Conservation (phyloP, 2,329 filamentous ascomycete species). For the Ascochyta lentis region DNA sequence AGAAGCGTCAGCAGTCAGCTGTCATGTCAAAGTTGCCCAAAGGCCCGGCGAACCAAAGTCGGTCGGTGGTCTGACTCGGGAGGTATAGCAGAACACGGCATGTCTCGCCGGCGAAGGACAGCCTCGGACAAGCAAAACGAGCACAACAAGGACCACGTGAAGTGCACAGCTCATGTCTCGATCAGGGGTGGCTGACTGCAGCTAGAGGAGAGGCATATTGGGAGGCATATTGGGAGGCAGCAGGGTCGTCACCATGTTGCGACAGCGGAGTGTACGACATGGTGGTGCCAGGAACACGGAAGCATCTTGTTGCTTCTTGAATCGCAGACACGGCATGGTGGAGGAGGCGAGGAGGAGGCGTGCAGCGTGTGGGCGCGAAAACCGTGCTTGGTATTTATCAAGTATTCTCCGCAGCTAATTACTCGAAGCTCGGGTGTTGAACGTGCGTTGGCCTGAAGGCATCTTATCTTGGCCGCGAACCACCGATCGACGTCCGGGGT, state of each 20-base stretch:
- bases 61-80: conserved; percentile 1
- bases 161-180: neutral
- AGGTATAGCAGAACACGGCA: conserved; percentile 1
- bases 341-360: neutral
- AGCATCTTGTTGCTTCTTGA: conserved; percentile 14
- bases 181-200: conserved; percentile 2
- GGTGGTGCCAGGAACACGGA: conserved; percentile 21
- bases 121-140: neutral
- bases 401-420: conserved; percentile 7
- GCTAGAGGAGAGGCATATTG: neutral
- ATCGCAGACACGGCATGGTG: neutral
- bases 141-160: conserved; percentile 7
- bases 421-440: conserved; percentile 5
- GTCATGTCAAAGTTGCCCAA: conserved; percentile 6
- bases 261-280: conserved; percentile 20
- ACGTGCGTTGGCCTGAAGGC: conserved; percentile 15
- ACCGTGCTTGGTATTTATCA: neutral
- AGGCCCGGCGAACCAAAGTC: conserved; percentile 13
- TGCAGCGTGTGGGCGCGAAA: neutral
- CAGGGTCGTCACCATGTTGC: conserved; percentile 8
- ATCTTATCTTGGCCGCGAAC: conserved; percentile 13
- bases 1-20: conserved; percentile 1
- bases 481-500: conserved; percentile 18
- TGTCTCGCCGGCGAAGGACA: neutral
- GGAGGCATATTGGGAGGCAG: neutral